Evolutionary conservation across 108 stramenopile species (phyloP), one percentile per base, ranked within the genome.

Genomic region (Nitzschia sp.): DNA sequence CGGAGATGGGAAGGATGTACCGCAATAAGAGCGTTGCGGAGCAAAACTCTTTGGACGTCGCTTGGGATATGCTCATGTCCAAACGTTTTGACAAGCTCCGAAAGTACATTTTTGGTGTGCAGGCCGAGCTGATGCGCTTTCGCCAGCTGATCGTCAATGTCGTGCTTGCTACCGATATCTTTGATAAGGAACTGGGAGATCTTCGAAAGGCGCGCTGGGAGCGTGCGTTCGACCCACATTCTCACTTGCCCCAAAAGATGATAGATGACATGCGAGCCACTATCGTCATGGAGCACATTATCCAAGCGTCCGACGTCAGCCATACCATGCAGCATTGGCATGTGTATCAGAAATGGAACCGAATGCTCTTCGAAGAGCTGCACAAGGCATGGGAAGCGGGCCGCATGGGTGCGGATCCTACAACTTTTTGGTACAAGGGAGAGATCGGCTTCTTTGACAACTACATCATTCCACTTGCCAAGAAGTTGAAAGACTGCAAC

Each of bases 21-120:
- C 79, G 79, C 53, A 81, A 85, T 65, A 81, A 82, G 71, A 75
- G 74, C 47, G 77, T 81, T 34, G 79, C 81, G 5, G 85, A 85
- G 53, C 85, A 85, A 58, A 64, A 72, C 49, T 65, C 63, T 1
- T 28, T 72, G 25, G 64, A 72, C 25, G 21, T 68, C 8, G 48
- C 71, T 21, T 72, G 62, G 64, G 32, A 56, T 46, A 31, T 56
- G 1, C 71, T 72, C 11, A 72, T 72, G 71, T 45, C 30, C 15
- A 31, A 55, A 15, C 18, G 34, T 9, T 72, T 72, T 24, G 53
- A 33, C 1, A 28, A 54, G 3, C 54, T 72, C 17, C 63, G 71
- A 3, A 28, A 28, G 17, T 34, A 1, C 19, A 69, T 69, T 26
- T 69, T 59, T 29, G 32, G 3, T 1, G 33, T 19, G 1, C 17